A percentile compares a stretch with the other conserved stretches of the same genome.
Evolutionary conservation across 768 basidiomycete genomes (phyloP).

Genomic region (Termitomyces titanicus): DNA sequence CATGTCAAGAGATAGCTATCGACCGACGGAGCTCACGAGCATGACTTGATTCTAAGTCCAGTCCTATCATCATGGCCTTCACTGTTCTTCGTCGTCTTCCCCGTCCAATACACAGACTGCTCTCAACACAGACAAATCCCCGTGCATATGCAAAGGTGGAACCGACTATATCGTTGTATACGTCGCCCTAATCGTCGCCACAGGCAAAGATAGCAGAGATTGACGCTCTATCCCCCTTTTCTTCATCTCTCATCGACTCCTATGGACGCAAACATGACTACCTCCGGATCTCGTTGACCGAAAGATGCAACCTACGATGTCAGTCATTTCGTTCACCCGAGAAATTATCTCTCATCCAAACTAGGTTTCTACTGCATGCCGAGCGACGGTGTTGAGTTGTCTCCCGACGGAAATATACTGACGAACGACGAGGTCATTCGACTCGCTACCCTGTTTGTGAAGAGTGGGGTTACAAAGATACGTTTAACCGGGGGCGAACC

Average conservation of each 20-base stretch:
- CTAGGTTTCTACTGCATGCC: conserved; percentile 94
- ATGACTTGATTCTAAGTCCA: conserved; percentile 5
- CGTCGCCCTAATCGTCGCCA: background rate
- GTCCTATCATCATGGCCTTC: conserved; percentile 5
- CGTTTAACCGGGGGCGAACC: conserved; percentile 88
- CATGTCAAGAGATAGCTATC: no score
- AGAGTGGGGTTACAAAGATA: conserved; percentile 82
- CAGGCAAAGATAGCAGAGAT: conserved; percentile 57
- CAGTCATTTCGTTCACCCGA: conserved; percentile 1
- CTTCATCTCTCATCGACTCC: conserved; percentile 58
- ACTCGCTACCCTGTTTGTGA: conserved; percentile 73
- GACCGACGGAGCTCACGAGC: no score
- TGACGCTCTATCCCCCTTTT: conserved; percentile 44
- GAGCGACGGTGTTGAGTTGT: conserved; percentile 69
- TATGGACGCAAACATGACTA: conserved; percentile 76
- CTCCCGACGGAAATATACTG: conserved; percentile 65
- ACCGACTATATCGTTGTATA: background rate
- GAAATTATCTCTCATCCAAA: conserved; percentile 5
- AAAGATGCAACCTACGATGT: conserved; percentile 88
- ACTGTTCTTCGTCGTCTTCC: background rate
- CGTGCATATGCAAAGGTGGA: conserved; percentile 18
- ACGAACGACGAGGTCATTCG: conserved; percentile 74
- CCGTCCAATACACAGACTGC: conserved; percentile 4
- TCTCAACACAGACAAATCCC: conserved; percentile 13
- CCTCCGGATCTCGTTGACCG: conserved; percentile 84